These are phyloP conservation scores for Ascosphaera pollenicola DNA, from an alignment of 2,329 filamentous ascomycete species.

Conservation along the genomic window DNA sequence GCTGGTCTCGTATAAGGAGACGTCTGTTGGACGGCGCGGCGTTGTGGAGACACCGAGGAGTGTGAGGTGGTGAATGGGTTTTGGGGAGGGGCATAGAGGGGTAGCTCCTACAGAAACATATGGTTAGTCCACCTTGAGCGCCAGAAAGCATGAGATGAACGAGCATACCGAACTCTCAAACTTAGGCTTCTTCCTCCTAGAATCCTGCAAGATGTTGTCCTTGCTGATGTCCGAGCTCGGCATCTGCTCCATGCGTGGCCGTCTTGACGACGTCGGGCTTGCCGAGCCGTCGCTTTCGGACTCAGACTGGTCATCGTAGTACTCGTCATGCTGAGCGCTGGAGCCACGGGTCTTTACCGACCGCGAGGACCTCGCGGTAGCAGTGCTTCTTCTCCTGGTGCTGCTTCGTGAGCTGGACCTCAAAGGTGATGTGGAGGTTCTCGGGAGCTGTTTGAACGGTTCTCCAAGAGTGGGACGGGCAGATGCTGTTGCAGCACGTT, in stretches of 20 bases:
- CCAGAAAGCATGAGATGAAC: no score
- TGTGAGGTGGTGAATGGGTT: constrained; percentile 91
- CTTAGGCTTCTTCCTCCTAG: constrained; percentile 83
- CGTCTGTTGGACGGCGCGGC: constrained; percentile 51
- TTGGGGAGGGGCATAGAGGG: constrained; percentile 81
- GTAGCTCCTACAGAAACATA: constrained; percentile 49
- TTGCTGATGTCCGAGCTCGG: constrained; percentile 94
- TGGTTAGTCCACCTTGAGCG: constrained; percentile 1
- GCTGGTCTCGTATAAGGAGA: constrained; percentile 54
- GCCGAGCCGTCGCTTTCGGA: constrained; percentile 68
- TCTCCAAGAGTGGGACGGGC: constrained; percentile 38
- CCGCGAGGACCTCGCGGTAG: constrained; percentile 53
- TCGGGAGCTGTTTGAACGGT: constrained; percentile 41
- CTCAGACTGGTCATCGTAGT: constrained; percentile 47
- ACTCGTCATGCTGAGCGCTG: constrained; percentile 33
- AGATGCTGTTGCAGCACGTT: constrained; percentile 28
- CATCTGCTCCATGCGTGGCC: constrained; percentile 59
- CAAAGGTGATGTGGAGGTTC: no score
- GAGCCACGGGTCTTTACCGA: constrained; percentile 46
- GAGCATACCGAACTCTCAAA: constrained; percentile 84
- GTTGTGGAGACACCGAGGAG: constrained; percentile 83
- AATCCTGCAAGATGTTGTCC: constrained; percentile 94
- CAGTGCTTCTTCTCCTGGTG: constrained; percentile 60
- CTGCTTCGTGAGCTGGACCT: constrained; percentile 49
- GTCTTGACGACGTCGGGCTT: constrained; percentile 48